These are phyloP conservation scores for Calamus simplicifolius DNA, from an alignment of 176 grass and related monocot genomes.

Conservation along the genomic window DNA sequence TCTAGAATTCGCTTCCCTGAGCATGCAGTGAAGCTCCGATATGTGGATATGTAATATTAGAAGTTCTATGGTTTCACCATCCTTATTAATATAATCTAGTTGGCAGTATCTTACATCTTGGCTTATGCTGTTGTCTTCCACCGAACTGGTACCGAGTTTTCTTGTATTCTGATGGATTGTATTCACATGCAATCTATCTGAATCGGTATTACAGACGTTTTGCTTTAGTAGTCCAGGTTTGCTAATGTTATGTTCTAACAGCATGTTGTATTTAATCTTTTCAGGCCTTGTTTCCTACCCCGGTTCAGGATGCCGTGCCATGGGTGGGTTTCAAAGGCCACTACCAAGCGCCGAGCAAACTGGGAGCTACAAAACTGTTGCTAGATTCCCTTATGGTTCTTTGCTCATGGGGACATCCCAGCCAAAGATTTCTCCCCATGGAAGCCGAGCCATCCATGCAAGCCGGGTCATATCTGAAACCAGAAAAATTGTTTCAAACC, in stretches of 20 bases:
- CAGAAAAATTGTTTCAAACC: slow-evolving; percentile 8
- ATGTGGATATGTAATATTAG: no score
- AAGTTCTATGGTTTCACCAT: no score
- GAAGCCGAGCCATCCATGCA: slow-evolving; percentile 11
- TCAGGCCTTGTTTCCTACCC: not conserved
- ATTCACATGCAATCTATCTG: no score
- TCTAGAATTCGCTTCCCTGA: no score
- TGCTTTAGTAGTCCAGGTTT: not conserved
- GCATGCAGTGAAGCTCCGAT: no score
- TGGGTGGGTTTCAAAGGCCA: not conserved
- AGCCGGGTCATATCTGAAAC: slow-evolving; percentile 1
- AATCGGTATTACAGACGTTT: no score
- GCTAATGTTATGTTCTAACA: not conserved
- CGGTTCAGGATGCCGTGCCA: slow-evolving; percentile 1
- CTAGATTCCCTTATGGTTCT: not conserved
- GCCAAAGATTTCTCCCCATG: not conserved
- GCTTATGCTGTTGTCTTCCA: no score
- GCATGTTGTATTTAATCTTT: not conserved
- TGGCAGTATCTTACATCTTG: no score
- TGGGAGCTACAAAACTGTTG: not conserved
- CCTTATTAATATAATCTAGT: no score
- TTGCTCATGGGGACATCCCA: not conserved
- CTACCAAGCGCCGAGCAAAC: not conserved
- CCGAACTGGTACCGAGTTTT: no score
- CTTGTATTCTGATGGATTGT: no score